Evolutionary conservation across 371 early-diverging fungal genomes (phyloP).

Genomic region (Dinochytrium kinnereticum): DNA sequence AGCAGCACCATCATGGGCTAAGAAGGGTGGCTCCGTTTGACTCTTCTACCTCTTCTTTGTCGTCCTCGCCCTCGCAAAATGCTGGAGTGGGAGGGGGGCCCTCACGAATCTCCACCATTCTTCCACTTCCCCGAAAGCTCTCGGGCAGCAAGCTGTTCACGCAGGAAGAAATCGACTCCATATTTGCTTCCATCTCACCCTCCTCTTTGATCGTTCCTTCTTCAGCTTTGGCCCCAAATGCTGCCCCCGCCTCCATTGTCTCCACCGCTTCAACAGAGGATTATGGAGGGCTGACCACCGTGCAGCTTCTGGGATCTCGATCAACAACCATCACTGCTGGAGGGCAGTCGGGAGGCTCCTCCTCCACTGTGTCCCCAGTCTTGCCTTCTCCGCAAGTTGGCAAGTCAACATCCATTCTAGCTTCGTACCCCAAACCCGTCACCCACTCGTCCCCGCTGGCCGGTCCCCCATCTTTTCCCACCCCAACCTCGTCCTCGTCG

Average conservation of each 20-base stretch:
- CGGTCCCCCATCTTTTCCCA: neutral
- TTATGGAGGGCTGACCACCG: neutral
- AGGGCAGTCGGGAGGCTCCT: neutral
- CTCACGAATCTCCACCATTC: neutral
- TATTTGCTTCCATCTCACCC: conserved; percentile 4
- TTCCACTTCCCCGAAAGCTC: conserved; percentile 9
- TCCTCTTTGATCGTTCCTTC: neutral
- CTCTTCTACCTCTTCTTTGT: neutral
- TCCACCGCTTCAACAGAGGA: neutral
- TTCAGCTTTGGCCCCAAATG: neutral
- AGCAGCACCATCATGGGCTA: conserved; percentile 10
- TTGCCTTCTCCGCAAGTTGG: neutral
- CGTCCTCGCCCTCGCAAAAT: too few species aligned
- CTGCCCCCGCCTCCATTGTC: neutral
- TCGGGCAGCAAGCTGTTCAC: conserved; percentile 19
- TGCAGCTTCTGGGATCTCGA: neutral
- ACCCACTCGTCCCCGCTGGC: neutral
- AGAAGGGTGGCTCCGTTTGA: conserved; percentile 10
- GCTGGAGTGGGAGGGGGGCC: neutral
- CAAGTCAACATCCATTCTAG: neutral
- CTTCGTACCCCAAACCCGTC: neutral
- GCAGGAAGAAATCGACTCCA: conserved; percentile 21
- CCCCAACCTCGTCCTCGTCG: neutral
- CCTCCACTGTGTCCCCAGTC: neutral
- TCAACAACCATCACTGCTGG: neutral